Conservation (phyloP, 2,329 filamentous ascomycete genomes). For the Nemania abortiva region DNA sequence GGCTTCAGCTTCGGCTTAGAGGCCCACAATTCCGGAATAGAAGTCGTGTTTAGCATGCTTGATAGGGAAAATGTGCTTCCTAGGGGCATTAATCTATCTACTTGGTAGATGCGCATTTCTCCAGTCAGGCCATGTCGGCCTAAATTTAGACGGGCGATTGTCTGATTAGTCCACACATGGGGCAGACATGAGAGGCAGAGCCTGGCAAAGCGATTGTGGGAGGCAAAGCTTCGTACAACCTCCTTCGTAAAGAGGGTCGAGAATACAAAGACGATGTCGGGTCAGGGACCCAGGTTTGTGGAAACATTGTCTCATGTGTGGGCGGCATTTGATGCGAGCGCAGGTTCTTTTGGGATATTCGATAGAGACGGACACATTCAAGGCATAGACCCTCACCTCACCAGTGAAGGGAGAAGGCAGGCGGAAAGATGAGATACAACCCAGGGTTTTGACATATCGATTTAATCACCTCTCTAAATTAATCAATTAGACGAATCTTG, state of each 20-base stretch:
- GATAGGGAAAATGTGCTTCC: background rate
- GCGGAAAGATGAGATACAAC: background rate
- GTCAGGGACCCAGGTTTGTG: background rate
- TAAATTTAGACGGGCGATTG: background rate
- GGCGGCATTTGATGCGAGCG: background rate
- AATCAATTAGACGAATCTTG: background rate
- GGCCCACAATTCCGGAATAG: constrained; percentile 40
- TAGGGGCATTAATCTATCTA: background rate
- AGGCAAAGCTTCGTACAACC: background rate
- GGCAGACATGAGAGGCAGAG: background rate
- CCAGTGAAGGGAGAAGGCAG: background rate
- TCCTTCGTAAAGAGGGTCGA: background rate
- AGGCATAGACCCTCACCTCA: background rate
- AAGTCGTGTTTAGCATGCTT: constrained; percentile 34
- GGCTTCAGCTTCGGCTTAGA: constrained; percentile 36
- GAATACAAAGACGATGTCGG: background rate
- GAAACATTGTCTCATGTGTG: background rate
- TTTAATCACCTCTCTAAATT: background rate
- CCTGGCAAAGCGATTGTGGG: background rate
- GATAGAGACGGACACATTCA: background rate
- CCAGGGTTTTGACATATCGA: background rate
- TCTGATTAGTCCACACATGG: background rate
- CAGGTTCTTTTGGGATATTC: constrained; percentile 1
- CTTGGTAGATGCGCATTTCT: background rate
- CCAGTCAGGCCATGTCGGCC: background rate